phyloP scores from a whole-genome alignment of 2,329 filamentous ascomycete species.

The Trichoderma sp. region DNA sequence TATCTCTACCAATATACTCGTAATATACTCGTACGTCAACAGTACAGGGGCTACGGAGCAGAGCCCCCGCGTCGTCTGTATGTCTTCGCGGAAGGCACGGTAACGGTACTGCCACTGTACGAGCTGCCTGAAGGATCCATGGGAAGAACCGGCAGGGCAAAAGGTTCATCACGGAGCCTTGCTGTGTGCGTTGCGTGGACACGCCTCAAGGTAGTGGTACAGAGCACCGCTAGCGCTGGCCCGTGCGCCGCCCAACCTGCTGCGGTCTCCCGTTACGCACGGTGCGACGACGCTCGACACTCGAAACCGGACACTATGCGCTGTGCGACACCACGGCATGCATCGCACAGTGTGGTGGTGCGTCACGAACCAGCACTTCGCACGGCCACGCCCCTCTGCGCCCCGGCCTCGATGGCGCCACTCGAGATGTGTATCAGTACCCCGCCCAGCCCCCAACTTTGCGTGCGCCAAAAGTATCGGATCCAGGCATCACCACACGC shows the following conservation, averaged over 20 bases:
- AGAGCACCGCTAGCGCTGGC: not conserved
- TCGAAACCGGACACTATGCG: constrained; percentile 8
- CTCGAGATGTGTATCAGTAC: not conserved
- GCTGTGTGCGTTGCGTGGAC: not conserved
- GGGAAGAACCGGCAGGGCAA: not conserved
- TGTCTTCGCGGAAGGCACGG: not conserved
- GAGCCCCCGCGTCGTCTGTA: no score
- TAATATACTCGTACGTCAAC: no score
- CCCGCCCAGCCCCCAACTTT: not conserved
- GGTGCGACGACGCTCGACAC: not conserved
- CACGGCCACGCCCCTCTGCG: constrained; percentile 10
- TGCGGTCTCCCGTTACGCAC: constrained; percentile 13
- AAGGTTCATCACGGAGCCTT: not conserved
- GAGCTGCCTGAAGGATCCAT: not conserved
- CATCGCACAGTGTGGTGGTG: not conserved
- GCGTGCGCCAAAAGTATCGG: not conserved
- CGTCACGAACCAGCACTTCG: no score
- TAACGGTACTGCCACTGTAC: not conserved
- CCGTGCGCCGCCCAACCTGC: constrained; percentile 14
- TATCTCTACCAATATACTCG: not conserved
- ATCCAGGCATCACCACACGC: not conserved
- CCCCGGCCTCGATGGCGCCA: not conserved
- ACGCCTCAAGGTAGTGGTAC: not conserved
- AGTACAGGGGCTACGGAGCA: no score
- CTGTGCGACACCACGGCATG: not conserved